Evolutionary conservation across 495 filamentous ascomycete species (phyloP).

Genomic region (Trichoderma parareesei): DNA sequence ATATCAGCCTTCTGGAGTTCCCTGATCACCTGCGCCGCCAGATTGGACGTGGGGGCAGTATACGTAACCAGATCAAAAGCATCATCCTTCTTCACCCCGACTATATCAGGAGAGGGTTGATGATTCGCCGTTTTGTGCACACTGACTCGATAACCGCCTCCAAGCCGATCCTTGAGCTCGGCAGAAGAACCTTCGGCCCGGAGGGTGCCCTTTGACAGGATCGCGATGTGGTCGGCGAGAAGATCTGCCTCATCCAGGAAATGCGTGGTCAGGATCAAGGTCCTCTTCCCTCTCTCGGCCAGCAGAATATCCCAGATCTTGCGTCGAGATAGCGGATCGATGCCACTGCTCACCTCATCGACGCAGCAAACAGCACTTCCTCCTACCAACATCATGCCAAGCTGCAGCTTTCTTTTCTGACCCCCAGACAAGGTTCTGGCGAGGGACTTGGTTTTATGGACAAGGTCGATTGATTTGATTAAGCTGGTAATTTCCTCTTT

Average conservation of each 20-base stretch:
- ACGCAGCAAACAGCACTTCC: slow-evolving; percentile 79
- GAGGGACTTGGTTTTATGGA: slow-evolving; percentile 55
- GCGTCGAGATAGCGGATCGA: slow-evolving; percentile 71
- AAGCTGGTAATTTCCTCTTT: slow-evolving; percentile 50
- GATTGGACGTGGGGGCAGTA: slow-evolving; percentile 50
- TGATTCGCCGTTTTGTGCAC: slow-evolving; percentile 45
- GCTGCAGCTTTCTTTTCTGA: slow-evolving; percentile 83
- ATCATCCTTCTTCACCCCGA: slow-evolving; percentile 46
- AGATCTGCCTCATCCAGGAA: slow-evolving; percentile 75
- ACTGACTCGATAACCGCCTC: slow-evolving; percentile 70
- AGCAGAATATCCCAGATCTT: slow-evolving; percentile 90
- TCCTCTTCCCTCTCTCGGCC: slow-evolving; percentile 65
- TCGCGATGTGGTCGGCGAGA: slow-evolving; percentile 68
- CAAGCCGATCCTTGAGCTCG: slow-evolving; percentile 61
- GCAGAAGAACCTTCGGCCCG: slow-evolving; percentile 68
- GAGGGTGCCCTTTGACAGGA: slow-evolving; percentile 63
- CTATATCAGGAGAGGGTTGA: slow-evolving; percentile 41
- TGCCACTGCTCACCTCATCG: slow-evolving; percentile 75
- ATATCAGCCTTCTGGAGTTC: slow-evolving; percentile 53
- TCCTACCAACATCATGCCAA: slow-evolving; percentile 89
- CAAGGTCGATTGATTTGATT: slow-evolving; percentile 59
- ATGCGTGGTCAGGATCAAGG: slow-evolving; percentile 79
- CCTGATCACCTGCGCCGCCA: slow-evolving; percentile 58
- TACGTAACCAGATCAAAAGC: slow-evolving; percentile 65
- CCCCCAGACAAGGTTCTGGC: slow-evolving; percentile 72